Percentiles rank a stretch among this genome's conserved stretches.
These are phyloP conservation scores for Lanzia echinophila DNA, from an alignment of 2,329 filamentous ascomycete species.

Conservation along the genomic window DNA sequence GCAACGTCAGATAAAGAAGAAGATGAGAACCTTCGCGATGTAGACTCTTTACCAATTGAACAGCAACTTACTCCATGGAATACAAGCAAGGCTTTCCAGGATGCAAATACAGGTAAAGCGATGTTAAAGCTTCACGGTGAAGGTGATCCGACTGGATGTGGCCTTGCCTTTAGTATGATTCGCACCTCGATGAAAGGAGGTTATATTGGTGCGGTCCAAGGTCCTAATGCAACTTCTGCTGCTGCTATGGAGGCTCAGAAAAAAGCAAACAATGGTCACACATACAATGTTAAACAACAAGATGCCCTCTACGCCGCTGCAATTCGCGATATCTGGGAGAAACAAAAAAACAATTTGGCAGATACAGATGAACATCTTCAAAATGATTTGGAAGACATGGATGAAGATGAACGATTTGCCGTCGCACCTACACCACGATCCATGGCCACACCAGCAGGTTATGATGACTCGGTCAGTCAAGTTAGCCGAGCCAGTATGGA, in stretches of 20 bases:
- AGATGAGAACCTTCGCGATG: constrained; percentile 30
- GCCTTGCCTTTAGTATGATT: constrained; percentile 93
- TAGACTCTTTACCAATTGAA: constrained; percentile 60
- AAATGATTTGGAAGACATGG: constrained; percentile 37
- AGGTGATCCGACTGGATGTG: constrained; percentile 88
- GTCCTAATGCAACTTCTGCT: constrained; percentile 59
- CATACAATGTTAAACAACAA: constrained; percentile 94
- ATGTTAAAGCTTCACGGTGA: constrained; percentile 95
- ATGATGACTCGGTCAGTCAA: constrained; percentile 75
- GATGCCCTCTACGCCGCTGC: constrained; percentile 87
- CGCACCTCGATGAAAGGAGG: constrained; percentile 98
- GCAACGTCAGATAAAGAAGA: constrained; percentile 56
- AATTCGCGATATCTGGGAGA: constrained; percentile 87
- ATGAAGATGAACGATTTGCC: constrained; percentile 49
- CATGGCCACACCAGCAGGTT: constrained; percentile 51
- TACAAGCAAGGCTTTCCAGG: constrained; percentile 91
- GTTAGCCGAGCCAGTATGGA: constrained; percentile 61
- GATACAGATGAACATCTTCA: constrained; percentile 63
- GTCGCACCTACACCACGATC: constrained; percentile 57
- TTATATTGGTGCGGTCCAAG: constrained; percentile 73
- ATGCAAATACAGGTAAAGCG: constrained; percentile 88
- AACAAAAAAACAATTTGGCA: constrained; percentile 72
- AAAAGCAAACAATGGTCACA: constrained; percentile 85
- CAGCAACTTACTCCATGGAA: constrained; percentile 94
- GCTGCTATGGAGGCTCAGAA: constrained; percentile 70